Base-by-base conservation (phyloP, 768 basidiomycete genomes). In the Pulveroboletus sp. region DNA sequence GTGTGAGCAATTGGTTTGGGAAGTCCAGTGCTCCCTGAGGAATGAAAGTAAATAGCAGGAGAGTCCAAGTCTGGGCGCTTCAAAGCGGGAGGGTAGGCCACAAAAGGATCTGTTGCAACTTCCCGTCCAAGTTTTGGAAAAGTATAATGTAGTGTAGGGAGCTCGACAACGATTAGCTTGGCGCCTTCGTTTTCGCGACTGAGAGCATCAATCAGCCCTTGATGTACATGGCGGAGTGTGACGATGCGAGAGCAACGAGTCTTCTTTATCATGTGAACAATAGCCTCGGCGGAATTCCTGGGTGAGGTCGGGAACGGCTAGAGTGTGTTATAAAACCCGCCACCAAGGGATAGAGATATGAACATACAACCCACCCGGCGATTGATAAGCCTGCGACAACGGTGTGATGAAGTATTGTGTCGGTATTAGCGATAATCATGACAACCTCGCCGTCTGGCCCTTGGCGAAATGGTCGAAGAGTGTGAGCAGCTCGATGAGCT, bases 11-110 rank as follows among this genome's bases (percentile, higher is more conserved):
- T 70, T 6, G 72, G 54, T 51, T 75, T 77, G 0, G 77, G 76
- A 32, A 73, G 61, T 5, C 77, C 77, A 1, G 77, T 77, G 36
- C 74, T 77, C 10, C 77, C 61, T 0, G 53, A 63, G 6, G 61
- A 63, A 6, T 60, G 58, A 13, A 53, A 19, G 12, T 63, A 63
- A 24, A 63, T 41, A 0, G 45, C 54, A 3, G 54, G 45, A 1
- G 37, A 39, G 41, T 58, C 48, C 45, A 53, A 19, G 11, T 53
- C 43, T 14, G 58, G 57, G 8, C 46, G 51, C 5, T 47, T 19
- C 7, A 11, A 16, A 1, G 27, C 1, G 5, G 6, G 50, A 47
- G 55, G 55, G 29, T 58, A 61, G 0, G 50, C 47, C 7, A 33
- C 23, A 16, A 61, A 61, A 0, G 37, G 29, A 20, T 63, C 54